phyloP scores from a whole-genome alignment of 2,329 filamentous ascomycete genomes.

The Ambrosiella xylebori region DNA sequence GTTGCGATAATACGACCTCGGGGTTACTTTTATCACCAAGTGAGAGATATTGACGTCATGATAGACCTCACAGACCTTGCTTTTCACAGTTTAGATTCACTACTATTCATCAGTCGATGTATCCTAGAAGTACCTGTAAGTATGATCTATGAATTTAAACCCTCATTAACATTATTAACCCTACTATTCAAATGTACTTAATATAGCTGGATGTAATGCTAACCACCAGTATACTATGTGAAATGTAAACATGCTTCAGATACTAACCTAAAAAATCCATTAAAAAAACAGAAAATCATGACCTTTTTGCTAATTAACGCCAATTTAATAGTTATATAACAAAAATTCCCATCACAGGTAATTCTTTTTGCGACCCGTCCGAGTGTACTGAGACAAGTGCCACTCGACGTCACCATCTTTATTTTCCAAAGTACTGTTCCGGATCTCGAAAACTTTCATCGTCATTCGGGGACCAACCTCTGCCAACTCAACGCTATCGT shows the following conservation, averaged over 20 bases:
- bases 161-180: no score
- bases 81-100: no score
- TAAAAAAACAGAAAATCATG: background rate
- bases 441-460: conserved; percentile 90
- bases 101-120: no score
- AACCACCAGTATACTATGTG: background rate
- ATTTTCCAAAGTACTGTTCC: conserved; percentile 78
- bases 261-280: background rate
- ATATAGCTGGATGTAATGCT: background rate
- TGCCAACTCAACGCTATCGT: conserved; percentile 72
- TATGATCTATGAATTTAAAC: no score
- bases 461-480: conserved; percentile 92
- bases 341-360: conserved; percentile 46
- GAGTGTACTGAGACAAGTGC: conserved; percentile 88
- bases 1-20: no score
- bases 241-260: background rate
- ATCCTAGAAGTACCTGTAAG: no score
- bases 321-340: background rate
- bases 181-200: background rate
- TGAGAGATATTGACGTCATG: no score
- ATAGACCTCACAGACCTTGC: no score
- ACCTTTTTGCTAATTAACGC: conserved; percentile 12
- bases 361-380: conserved; percentile 88
- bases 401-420: conserved; percentile 94
- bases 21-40: no score